Conservation (phyloP, 2,329 filamentous ascomycete species). For the Talaromyces sp. region DNA sequence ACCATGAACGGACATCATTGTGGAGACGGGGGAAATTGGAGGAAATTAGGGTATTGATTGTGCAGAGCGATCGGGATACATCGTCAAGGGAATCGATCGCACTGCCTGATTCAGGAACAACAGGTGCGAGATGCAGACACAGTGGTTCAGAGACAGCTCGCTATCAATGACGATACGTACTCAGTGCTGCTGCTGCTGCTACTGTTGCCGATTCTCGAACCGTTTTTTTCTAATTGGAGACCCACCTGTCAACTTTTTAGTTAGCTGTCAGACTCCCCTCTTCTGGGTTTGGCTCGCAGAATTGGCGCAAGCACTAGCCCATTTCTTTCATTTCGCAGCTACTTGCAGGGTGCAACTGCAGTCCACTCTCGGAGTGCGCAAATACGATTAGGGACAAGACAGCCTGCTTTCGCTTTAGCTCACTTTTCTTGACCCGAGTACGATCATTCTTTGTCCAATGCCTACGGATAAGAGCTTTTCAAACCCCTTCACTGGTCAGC, state of each 20-base stretch:
- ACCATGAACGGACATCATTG: neutral
- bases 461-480: neutral
- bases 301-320: slow-evolving; percentile 5
- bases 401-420: neutral
- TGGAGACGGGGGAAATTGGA: neutral
- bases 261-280: slow-evolving; percentile 9
- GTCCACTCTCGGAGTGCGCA: slow-evolving; percentile 4
- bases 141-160: neutral
- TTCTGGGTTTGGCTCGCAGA: slow-evolving; percentile 12
- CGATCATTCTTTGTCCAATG: neutral
- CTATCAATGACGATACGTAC: neutral
- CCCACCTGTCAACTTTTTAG: slow-evolving; percentile 18
- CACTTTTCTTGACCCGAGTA: neutral
- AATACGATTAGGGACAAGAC: slow-evolving; percentile 11
- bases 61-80: neutral
- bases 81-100: no score
- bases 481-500: neutral
- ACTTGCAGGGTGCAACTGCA: slow-evolving; percentile 12
- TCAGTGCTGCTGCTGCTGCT: neutral
- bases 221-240: neutral
- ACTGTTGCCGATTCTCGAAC: neutral
- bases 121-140: neutral
- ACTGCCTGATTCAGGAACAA: neutral
- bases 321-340: slow-evolving; percentile 10
- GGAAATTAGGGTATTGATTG: neutral